Base-by-base conservation (phyloP, 2,329 filamentous ascomycete genomes). In the Pseudocercospora vitis region DNA sequence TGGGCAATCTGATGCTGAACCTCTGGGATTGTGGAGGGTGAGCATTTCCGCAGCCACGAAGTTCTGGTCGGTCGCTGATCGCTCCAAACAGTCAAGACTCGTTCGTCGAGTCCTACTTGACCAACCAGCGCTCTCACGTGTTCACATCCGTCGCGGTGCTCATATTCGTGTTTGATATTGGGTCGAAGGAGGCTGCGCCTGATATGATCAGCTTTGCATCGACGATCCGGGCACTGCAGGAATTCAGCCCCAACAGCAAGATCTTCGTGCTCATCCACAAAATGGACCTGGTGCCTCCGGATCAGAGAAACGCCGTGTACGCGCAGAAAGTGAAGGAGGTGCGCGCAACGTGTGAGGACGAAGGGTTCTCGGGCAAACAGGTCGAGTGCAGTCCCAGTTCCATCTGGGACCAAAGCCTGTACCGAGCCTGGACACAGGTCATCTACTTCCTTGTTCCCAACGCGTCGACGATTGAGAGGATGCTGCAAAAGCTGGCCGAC, bases 91-190 rank as follows among this genome's bases (percentile, higher is more conserved):
- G 92, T 55, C 94, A 99, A 78, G 94, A 97, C 74, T 92, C 92
- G 31, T 99, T 99, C 70, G 96, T 96, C 80, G 94, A 97, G 70
- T 96, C 95, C 72, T 99, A 97, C 76, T 86, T 99, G 57, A 91
- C 89, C 12, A 89, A 95, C 67, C 94, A 97, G 75, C 89, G 94
- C 56, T 86, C 90, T 52, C 94, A 97, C 74, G 92, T 99, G 72
- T 99, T 99, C 76, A 90, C 87, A 68, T 92, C 94, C 70, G 94
- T 96, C 57, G 92, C 91, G 47, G 94, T 97, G 48, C 83, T 99
- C 54, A 97, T 99, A 73, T 99, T 99, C 77, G 94, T 99, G 72
- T 99, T 99, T 75, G 94, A 99, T 71, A 95, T 97, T 63, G 94
- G 97, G 72, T 95, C 89, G 14, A 87, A 91, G 69, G 94, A 97